Evolutionary conservation across 2,329 filamentous ascomycete genomes (phyloP), one percentile per base, ranked within the genome.

Genomic region (Ambrosiella xylebori): DNA sequence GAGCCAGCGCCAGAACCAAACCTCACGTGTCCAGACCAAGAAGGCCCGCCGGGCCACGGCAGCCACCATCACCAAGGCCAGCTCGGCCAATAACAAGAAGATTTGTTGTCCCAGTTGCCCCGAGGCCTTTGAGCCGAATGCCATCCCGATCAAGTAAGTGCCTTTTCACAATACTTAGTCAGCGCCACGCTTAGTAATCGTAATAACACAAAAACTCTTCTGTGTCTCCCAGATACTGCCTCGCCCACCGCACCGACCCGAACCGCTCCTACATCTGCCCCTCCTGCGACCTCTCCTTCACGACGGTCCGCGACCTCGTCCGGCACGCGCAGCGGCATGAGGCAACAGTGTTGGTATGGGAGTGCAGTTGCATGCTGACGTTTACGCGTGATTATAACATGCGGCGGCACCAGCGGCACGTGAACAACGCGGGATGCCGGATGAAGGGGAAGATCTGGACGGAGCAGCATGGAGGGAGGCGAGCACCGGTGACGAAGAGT

Each of bases 301-400:
- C 55, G 2, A 57, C 58, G 8, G 13, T 37, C 13, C 58, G 58
- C 27, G 58, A 60, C 15, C 56, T 60, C 47, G 47, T 44, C 9
- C 58, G 58, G 13, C 58, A 60, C 40, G 49, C 58, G 3, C 19
- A 13, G 5, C 55, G 58, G n/a, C 58, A 60, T 27, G 35, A 54
- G n/a, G 15, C 53, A 12, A 35, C 38, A 6, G 50, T 60, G 7
- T 19, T 54, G 27, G 58, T 57, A 0, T 60, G 58, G 41, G 17
- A 54, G 11, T 60, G 58, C 39, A 57, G 17, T 36, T 60, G 58
- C 17, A 37, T 8, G 11, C 17, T 49, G 13, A 57, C 58, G 9
- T 60, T 60, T 35, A 60, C 58, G 2, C 58, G 58, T 11, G 55
- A 57, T 37, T 60, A 60, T 45, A 60, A 60, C 50, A 38, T 60